Base-by-base conservation (phyloP, 2,329 filamentous ascomycete species). In the Talaromyces islandicus region DNA sequence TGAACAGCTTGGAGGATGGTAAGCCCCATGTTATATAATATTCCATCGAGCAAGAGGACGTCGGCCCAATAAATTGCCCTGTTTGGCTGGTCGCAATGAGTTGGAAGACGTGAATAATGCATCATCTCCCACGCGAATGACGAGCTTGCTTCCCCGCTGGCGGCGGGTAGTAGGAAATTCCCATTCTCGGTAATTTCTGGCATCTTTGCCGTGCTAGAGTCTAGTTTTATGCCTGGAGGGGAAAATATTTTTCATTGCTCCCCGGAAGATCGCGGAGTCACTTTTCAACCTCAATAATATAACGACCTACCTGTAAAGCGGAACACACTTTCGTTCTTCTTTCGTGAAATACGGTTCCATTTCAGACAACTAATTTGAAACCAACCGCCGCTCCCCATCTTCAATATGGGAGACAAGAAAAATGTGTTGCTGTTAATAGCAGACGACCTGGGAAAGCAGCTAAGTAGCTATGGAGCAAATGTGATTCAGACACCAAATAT, bases 341-440 rank as follows among this genome's bases (percentile, higher is more conserved):
- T 21, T 9, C 17, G 1, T n/a, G 4, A 38, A 6, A 17, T 17
- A 38, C 35, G 35, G 17, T 38, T 17, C 5, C 35, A 7, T 9
- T 17, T n/a, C 35, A n/a, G 17, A 7, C 6, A 38, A 38, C 17
- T 38, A 2, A 7, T n/a, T 38, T 7, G 6, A 17, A 38, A 38
- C n/a, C 35, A 6, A 38, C 12, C 14, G 2, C 14, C 17, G 5
- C 14, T 38, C 5, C 6, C n/a, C 7, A 14, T 46, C 4, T 4
- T 46, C 43, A 12, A 10, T 3, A 46, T 46, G 43, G 43, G 4
- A 19, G 41, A 50, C 35, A 57, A 53, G 50, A 60, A 57, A 19
- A 77, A 77, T 57, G 70, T 75, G 57, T 68, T 80, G 2, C 67
- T 78, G 4, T 58, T 80, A 25, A 67, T 79, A 30, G 77, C 78